A percentile compares a stretch with the other conserved stretches of the same genome.
Conservation (phyloP, 208 protist species). For the Acanthamoeba sp. region DNA sequence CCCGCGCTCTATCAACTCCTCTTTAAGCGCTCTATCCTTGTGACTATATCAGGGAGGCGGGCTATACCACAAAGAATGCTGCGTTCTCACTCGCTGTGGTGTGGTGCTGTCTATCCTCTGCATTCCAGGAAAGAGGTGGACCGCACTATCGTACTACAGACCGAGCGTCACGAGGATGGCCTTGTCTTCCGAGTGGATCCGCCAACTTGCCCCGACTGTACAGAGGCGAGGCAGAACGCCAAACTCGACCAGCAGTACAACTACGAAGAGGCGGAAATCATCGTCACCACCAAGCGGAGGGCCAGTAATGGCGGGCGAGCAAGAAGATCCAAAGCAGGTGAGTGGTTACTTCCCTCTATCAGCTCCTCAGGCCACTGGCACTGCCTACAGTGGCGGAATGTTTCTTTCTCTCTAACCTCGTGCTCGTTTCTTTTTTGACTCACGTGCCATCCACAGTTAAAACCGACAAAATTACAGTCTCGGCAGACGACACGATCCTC, state of each 20-base stretch:
- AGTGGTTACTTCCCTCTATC: background rate
- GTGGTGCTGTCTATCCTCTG: background rate
- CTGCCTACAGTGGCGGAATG: background rate
- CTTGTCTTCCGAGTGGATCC: background rate
- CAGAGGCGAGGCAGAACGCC: background rate
- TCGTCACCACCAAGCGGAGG: slow-evolving; percentile 34
- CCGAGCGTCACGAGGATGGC: background rate
- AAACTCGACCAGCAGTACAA: slow-evolving; percentile 48
- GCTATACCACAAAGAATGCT: too few species aligned
- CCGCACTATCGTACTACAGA: background rate
- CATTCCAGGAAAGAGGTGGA: background rate
- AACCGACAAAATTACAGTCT: slow-evolving; percentile 60
- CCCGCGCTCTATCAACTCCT: too few species aligned
- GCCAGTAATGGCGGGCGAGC: background rate
- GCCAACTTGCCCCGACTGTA: background rate
- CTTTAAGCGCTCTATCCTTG: too few species aligned
- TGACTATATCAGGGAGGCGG: too few species aligned
- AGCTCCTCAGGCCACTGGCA: background rate
- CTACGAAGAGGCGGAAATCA: slow-evolving; percentile 31
- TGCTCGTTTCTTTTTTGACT: background rate
- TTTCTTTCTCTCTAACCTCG: background rate
- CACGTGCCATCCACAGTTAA: background rate
- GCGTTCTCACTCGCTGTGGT: background rate
- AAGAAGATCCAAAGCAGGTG: slow-evolving; percentile 33
- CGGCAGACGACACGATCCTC: slow-evolving; percentile 59